Evolutionary conservation across 1,284 basidiomycete species (phyloP).

Genomic region (Wallemia mellicola): DNA sequence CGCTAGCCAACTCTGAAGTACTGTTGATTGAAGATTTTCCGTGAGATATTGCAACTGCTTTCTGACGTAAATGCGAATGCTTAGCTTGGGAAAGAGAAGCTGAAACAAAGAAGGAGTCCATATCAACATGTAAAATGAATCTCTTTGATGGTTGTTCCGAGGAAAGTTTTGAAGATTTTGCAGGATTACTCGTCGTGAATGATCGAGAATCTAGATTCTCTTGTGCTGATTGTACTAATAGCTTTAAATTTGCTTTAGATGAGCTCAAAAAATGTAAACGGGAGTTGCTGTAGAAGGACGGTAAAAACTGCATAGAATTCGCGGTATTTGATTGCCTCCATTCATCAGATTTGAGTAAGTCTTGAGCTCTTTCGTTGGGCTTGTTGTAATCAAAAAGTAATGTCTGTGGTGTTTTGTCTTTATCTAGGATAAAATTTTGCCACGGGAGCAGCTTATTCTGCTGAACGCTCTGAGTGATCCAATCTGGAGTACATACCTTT

Average conservation of each 20-base stretch:
- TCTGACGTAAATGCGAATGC: slow-evolving; percentile 19
- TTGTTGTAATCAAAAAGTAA: not conserved
- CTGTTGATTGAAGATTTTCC: slow-evolving; percentile 34
- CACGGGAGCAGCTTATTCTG: slow-evolving; percentile 41
- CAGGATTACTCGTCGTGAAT: too few species aligned
- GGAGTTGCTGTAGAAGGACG: slow-evolving; percentile 68
- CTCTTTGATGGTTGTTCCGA: slow-evolving; percentile 10
- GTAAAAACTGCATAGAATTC: slow-evolving; percentile 49
- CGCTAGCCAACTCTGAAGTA: slow-evolving; percentile 79
- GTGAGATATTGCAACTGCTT: slow-evolving; percentile 82
- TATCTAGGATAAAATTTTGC: slow-evolving; percentile 29
- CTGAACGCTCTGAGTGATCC: slow-evolving; percentile 47
- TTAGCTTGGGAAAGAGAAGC: slow-evolving; percentile 31
- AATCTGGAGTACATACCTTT: slow-evolving; percentile 62
- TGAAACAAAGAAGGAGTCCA: slow-evolving; percentile 89
- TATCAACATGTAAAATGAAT: slow-evolving; percentile 78
- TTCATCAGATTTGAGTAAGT: not conserved
- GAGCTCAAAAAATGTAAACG: slow-evolving; percentile 60
- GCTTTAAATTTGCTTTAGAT: slow-evolving; percentile 70
- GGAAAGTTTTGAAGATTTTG: too few species aligned
- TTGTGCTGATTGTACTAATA: slow-evolving; percentile 48
- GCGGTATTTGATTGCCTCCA: slow-evolving; percentile 69
- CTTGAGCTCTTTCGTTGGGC: slow-evolving; percentile 3
- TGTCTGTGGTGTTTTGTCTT: not conserved
- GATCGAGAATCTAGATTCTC: slow-evolving; percentile 37